Percentiles rank a stretch among this genome's conserved stretches.
These are phyloP conservation scores for Colletotrichum siamense DNA, from an alignment of 2,329 filamentous ascomycete species.

Conservation along the genomic window DNA sequence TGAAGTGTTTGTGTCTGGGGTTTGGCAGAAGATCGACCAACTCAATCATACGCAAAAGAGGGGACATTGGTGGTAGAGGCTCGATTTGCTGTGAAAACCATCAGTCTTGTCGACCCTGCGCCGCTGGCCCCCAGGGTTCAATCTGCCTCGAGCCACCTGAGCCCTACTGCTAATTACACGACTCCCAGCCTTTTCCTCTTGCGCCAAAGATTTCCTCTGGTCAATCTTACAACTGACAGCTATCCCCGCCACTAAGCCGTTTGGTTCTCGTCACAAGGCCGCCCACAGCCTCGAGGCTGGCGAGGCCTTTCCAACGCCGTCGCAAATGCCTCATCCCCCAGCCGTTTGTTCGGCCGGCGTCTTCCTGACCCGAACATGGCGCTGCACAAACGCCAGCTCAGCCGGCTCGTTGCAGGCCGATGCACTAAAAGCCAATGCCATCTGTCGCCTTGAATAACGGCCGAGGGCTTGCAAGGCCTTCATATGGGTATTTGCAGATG, in stretches of 20 bases:
- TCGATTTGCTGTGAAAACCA: not conserved
- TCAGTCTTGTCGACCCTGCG: not conserved
- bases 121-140: not conserved
- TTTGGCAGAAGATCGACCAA: not conserved
- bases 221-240: not conserved
- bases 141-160: slow-evolving; percentile 9
- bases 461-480: not conserved
- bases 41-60: not conserved
- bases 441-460: not conserved
- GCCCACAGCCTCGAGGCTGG: not conserved
- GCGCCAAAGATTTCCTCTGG: not conserved
- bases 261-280: not conserved
- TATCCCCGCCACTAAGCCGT: not conserved
- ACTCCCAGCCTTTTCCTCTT: not conserved
- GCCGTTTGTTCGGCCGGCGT: not conserved
- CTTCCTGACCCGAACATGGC: not conserved
- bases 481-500: not conserved
- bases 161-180: slow-evolving; percentile 11
- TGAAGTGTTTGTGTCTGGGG: not conserved
- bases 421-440: not conserved
- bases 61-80: not conserved
- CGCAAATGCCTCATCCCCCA: not conserved
- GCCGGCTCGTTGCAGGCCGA: not conserved
- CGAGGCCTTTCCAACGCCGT: not conserved
- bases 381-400: not conserved